These are phyloP conservation scores for Penicillium manginii DNA, from an alignment of 495 filamentous ascomycete species.

Conservation along the genomic window DNA sequence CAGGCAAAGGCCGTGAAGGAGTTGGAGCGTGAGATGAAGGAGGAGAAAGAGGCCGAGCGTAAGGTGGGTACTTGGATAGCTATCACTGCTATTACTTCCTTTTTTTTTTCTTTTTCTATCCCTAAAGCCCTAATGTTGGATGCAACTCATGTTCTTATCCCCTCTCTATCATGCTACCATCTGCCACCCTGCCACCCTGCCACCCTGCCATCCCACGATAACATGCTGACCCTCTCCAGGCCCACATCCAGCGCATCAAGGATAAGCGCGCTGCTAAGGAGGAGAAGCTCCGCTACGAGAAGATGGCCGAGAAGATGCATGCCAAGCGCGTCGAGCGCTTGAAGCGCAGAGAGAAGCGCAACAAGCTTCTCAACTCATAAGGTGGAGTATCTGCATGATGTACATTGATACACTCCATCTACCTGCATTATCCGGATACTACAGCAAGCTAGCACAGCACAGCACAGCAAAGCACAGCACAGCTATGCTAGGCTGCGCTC, in stretches of 20 bases:
- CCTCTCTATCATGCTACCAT: background rate
- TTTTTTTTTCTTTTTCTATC: too few species aligned
- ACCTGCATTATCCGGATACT: too few species aligned
- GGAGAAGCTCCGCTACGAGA: constrained; percentile 91
- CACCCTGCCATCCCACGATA: too few species aligned
- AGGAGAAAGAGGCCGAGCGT: constrained; percentile 87
- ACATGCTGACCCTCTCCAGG: constrained; percentile 46
- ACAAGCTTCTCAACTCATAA: constrained; percentile 93
- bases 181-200: too few species aligned
- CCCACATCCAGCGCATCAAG: constrained; percentile 75
- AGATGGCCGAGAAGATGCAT: constrained; percentile 98
- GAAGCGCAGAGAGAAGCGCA: constrained; percentile 95
- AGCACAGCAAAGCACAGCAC: too few species aligned
- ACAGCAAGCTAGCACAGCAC: too few species aligned
- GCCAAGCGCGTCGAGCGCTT: constrained; percentile 88
- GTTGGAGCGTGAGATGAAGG: constrained; percentile 91
- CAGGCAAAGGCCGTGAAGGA: constrained; percentile 76
- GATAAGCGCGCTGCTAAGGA: constrained; percentile 84
- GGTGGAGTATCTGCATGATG: background rate
- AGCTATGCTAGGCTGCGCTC: background rate
- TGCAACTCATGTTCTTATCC: background rate
- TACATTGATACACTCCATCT: background rate
- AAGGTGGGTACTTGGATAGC: constrained; percentile 58
- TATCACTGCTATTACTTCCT: too few species aligned
- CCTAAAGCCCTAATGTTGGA: too few species aligned